These are phyloP conservation scores for Parachaetomium inaequale DNA, from an alignment of 495 filamentous ascomycete species.

Conservation along the genomic window DNA sequence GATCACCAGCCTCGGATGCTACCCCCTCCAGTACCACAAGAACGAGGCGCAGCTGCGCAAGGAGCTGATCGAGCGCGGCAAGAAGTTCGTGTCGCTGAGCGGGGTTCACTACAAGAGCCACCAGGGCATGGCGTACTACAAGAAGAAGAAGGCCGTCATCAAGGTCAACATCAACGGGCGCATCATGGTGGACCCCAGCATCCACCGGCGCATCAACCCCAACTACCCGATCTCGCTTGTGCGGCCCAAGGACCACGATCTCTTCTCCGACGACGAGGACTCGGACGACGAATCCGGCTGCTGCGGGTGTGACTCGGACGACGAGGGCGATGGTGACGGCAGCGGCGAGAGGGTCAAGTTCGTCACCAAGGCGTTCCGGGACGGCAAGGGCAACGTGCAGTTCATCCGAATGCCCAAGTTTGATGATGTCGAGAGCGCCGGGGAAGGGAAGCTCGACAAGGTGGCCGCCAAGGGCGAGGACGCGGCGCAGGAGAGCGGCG, in stretches of 20 bases:
- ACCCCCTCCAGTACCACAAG: constrained; percentile 80
- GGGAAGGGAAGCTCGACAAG: constrained; percentile 60
- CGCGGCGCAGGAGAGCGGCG: constrained; percentile 36
- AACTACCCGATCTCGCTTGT: constrained; percentile 83
- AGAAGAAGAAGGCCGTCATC: constrained; percentile 72
- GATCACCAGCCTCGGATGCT: constrained; percentile 73
- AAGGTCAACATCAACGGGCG: constrained; percentile 90
- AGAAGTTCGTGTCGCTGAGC: constrained; percentile 72
- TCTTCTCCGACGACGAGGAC: constrained; percentile 56
- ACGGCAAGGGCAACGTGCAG: constrained; percentile 57
- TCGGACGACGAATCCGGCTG: constrained; percentile 53
- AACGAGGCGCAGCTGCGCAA: constrained; percentile 60
- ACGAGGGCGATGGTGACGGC: constrained; percentile 31
- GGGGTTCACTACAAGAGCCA: constrained; percentile 86
- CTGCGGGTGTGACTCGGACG: constrained; percentile 46
- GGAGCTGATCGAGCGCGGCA: constrained; percentile 77
- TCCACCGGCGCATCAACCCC: constrained; percentile 81
- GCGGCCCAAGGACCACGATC: constrained; percentile 70
- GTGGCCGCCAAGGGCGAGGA: constrained; percentile 46
- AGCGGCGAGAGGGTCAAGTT: constrained; percentile 55
- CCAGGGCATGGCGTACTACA: constrained; percentile 77
- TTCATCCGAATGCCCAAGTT: constrained; percentile 47
- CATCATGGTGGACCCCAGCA: constrained; percentile 87
- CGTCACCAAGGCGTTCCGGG: constrained; percentile 61
- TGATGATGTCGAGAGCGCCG: constrained; percentile 52